Evolutionary conservation across 352 stramenopile species (phyloP).

Genomic region (Pythium vanterpoolii): DNA sequence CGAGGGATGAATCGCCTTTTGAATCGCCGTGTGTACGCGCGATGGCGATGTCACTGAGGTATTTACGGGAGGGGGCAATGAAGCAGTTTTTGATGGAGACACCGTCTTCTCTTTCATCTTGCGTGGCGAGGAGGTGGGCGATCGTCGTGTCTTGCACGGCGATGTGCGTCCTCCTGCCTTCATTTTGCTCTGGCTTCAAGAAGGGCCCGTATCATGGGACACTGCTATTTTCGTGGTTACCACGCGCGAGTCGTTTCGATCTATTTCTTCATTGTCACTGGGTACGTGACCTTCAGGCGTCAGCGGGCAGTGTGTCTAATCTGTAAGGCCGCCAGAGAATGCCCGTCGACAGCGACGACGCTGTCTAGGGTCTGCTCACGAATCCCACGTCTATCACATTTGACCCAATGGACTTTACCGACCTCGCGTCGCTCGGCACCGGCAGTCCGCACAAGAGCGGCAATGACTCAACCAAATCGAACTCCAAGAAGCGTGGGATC

Average conservation of each 20-base stretch:
- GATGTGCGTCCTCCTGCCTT: not conserved
- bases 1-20: conserved; percentile 4
- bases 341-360: not conserved
- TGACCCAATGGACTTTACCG: conserved; percentile 41
- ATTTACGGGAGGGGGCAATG: not conserved
- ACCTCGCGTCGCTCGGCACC: conserved; percentile 41
- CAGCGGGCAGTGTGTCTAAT: not conserved
- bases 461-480: conserved; percentile 29
- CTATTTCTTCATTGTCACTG: conserved; percentile 11
- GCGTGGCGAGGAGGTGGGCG: not conserved
- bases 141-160: not conserved
- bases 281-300: not conserved
- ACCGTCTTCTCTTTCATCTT: not conserved
- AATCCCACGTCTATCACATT: too few species aligned
- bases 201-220: not conserved
- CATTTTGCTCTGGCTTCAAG: not conserved
- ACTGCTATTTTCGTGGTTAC: conserved; percentile 17
- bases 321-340: not conserved
- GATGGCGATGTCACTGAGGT: not conserved
- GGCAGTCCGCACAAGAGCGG: conserved; percentile 31
- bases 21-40: conserved; percentile 2
- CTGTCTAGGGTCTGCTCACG: too few species aligned
- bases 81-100: not conserved
- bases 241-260: conserved; percentile 14
- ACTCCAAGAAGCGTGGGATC: conserved; percentile 46